Base-by-base conservation (phyloP, 768 basidiomycete species). In the Harrya chromipes region DNA sequence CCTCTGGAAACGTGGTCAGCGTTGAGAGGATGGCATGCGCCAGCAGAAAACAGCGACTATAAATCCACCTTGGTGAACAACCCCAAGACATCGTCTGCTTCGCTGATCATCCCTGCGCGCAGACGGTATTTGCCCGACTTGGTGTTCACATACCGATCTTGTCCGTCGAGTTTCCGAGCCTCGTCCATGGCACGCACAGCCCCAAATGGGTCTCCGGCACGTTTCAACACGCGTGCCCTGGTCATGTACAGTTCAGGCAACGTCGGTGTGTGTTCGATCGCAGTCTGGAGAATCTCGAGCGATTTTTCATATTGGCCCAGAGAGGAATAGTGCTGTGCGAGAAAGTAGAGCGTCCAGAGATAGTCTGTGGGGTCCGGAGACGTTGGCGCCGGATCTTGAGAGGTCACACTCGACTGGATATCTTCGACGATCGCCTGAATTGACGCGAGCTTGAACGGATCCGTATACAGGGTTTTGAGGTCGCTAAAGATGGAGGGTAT, bases 271-370 rank as follows among this genome's bases (percentile, higher is more conserved):
- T 98, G 97, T 19, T 70, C 59, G 17, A 93, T 67, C 4, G 92
- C 94, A 3, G 62, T 53, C 16, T 82, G 74, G 14, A 98, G 73
- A 6, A 87, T 70, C 14, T 74, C 69, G 9, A 95, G 70, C 0
- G 94, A 81, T 42, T 59, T 67, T 19, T 57, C 50, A 40, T 75
- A 59, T 39, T 68, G 61, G 1, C 76, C 74, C 2, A 90, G 72
- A 62, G 78, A 80, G 0, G 90, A 87, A 61, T 90, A 77, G 63
- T 94, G 94, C 59, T 95, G 91, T 0, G 93, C 85, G 43, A 98
- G 84, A 76, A 89, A 97, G 72, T 95, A 98, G 34, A 97, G 80
- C 10, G 88, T 85, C 97, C 97, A 99, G 11, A 98, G 79, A 59
- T 95, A 88, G 14, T 82, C 84, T 4, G 91, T 84, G 1, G 95